phyloP scores from a whole-genome alignment of 306 rosid species.

The Glycine soja region DNA sequence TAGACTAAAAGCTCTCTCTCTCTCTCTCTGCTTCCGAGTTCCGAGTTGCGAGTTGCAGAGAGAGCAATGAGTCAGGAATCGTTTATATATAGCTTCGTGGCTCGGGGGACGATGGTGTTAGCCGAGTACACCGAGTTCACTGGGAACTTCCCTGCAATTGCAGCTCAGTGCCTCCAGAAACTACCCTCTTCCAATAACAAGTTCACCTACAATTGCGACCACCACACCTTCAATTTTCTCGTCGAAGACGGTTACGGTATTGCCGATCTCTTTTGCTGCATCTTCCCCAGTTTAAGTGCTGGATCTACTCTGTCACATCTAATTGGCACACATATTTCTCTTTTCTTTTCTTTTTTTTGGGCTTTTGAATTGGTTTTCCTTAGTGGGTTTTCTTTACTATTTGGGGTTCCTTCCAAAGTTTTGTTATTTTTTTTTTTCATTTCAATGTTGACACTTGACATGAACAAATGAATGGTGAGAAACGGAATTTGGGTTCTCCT shows the following conservation, averaged over 20 bases:
- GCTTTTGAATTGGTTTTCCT: constrained; percentile 7
- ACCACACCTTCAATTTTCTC: constrained; percentile 87
- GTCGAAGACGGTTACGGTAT: constrained; percentile 93
- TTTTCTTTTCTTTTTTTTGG: background rate
- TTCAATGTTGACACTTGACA: constrained; percentile 3
- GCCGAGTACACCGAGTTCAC: constrained; percentile 95
- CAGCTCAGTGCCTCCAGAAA: constrained; percentile 87
- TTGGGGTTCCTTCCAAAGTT: constrained; percentile 22
- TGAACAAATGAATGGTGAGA: background rate
- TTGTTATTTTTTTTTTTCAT: background rate
- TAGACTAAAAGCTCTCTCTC: background rate
- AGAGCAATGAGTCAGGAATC: constrained; percentile 78
- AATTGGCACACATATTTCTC: background rate
- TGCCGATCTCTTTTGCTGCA: constrained; percentile 38
- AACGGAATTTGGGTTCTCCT: constrained; percentile 17
- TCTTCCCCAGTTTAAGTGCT: background rate
- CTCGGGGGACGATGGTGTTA: constrained; percentile 89
- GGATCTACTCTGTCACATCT: constrained; percentile 57
- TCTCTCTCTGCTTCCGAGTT: background rate
- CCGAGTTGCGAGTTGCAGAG: constrained; percentile 32
- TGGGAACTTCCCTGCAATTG: constrained; percentile 95
- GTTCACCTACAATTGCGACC: constrained; percentile 92
- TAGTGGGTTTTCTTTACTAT: constrained; percentile 41
- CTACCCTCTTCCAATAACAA: constrained; percentile 85
- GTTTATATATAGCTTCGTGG: constrained; percentile 90